Evolutionary conservation across 805 yeast species (phyloP), one percentile per base, ranked within the genome.

Genomic region (Candida oleophila): DNA sequence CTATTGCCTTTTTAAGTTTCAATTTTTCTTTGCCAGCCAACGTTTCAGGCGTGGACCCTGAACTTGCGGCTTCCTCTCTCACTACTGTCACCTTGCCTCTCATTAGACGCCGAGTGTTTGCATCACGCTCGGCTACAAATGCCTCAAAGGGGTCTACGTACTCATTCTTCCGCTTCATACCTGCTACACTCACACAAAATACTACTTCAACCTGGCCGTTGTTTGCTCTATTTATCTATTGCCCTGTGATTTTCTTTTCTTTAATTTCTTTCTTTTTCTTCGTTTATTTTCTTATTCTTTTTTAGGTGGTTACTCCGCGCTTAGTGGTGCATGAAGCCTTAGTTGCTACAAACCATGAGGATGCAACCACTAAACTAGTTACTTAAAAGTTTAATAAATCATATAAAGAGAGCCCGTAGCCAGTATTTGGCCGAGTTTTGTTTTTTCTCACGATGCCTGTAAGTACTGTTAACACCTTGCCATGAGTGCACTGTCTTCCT

Each of bases 141-240:
- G 38, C 37, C 21, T 48, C 43, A 35, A 50, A 50, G 2, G 54
- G 43, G 38, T 50, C 54, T 18, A 25, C 34, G 16, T 44, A 32
- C 22, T 35, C 38, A 38, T 32, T 32, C 20, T 15, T 28, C 16
- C 43, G 34, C 36, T 41, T 41, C 36, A 7, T 33, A 5, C 16
- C 16, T 8, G n/a, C 36, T 14, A 25, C 11, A 25, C 11, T 25
- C 30, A 11, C 30, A 25, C 30, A 25, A 25, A 25, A 5, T 11
- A 7, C 11, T 25, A 7, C 30, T 7, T 25, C 30, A 11, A 25
- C 30, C 30, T 25, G n/a, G n/a, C n/a, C 11, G 5, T 25, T 25
- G 5, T 25, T 25, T 25, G 30, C 11, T 25, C 11, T 25, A 7
- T 7, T 25, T 25, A 25, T 25, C 30, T 5, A 25, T 25, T 25